These are phyloP conservation scores for Mollisiaceae sp. DNA, from an alignment of 2,329 filamentous ascomycete species.

Conservation along the genomic window DNA sequence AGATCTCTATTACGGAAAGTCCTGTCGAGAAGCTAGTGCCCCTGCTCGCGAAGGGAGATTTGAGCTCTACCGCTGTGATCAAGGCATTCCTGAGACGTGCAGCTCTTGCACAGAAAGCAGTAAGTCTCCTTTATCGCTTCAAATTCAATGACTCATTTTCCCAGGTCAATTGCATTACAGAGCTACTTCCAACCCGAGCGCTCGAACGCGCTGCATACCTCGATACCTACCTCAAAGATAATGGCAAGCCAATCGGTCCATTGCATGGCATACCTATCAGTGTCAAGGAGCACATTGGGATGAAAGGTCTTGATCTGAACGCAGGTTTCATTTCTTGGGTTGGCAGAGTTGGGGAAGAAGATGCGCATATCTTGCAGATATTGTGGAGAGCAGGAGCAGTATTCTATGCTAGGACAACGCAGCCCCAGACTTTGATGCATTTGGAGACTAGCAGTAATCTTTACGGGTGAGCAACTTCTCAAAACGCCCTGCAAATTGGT, in stretches of 20 bases:
- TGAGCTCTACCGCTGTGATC: slow-evolving; percentile 51
- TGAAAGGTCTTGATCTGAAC: slow-evolving; percentile 54
- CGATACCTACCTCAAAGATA: slow-evolving; percentile 41
- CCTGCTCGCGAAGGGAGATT: slow-evolving; percentile 49
- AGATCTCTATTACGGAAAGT: slow-evolving; percentile 56
- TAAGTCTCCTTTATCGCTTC: slow-evolving; percentile 27
- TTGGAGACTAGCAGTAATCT: slow-evolving; percentile 56
- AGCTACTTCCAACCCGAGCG: slow-evolving; percentile 46
- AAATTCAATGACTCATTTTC: slow-evolving; percentile 18
- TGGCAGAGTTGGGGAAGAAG: slow-evolving; percentile 49
- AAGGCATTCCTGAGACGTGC: slow-evolving; percentile 61
- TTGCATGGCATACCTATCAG: slow-evolving; percentile 55
- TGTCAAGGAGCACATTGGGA: slow-evolving; percentile 57
- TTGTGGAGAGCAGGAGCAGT: slow-evolving; percentile 54
- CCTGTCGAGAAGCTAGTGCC: slow-evolving; percentile 53
- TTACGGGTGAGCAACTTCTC: slow-evolving; percentile 44
- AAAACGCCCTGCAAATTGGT: not conserved
- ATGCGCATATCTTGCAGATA: slow-evolving; percentile 54
- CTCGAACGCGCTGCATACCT: slow-evolving; percentile 42
- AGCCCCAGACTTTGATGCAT: slow-evolving; percentile 61
- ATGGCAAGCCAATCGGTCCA: slow-evolving; percentile 44
- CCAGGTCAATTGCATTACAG: slow-evolving; percentile 53
- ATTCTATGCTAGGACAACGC: slow-evolving; percentile 57
- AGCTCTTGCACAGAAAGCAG: slow-evolving; percentile 56
- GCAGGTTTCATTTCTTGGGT: slow-evolving; percentile 56